Evolutionary conservation across 768 basidiomycete genomes (phyloP).

Genomic region (Heimioporus sp.): DNA sequence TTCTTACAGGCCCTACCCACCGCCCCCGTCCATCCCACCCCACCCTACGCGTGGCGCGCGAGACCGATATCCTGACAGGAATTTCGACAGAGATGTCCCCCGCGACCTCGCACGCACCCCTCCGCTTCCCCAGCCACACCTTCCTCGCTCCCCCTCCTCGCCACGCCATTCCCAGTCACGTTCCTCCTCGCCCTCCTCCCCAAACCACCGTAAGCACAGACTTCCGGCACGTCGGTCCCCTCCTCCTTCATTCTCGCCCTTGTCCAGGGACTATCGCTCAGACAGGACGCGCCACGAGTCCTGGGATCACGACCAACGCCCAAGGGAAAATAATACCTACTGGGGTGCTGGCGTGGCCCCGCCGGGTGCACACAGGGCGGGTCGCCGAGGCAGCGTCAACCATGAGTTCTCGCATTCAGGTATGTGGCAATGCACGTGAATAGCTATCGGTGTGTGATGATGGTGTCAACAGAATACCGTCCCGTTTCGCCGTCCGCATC

Average conservation of each 20-base stretch:
- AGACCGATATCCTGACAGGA: slow-evolving; percentile 26
- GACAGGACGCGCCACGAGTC: slow-evolving; percentile 36
- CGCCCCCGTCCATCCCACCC: background rate
- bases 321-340: slow-evolving; percentile 28
- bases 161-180: slow-evolving; percentile 33
- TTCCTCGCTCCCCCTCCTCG: slow-evolving; percentile 22
- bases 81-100: slow-evolving; percentile 19
- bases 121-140: slow-evolving; percentile 19
- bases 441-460: background rate
- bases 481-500: slow-evolving; percentile 22
- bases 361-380: slow-evolving; percentile 5
- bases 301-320: slow-evolving; percentile 35
- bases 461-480: slow-evolving; percentile 14
- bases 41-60: slow-evolving; percentile 16
- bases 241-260: slow-evolving; percentile 37
- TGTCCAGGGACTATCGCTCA: slow-evolving; percentile 32
- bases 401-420: slow-evolving; percentile 11
- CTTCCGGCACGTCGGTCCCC: slow-evolving; percentile 39
- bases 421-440: background rate
- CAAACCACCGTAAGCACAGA: slow-evolving; percentile 31
- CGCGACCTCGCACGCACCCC: slow-evolving; percentile 23
- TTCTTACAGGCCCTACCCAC: slow-evolving; percentile 13
- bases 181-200: slow-evolving; percentile 37
- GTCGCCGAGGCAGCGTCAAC: background rate
- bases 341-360: slow-evolving; percentile 9